Evolutionary conservation across 2,329 filamentous ascomycete genomes (phyloP).

Genomic region (Claviceps purpurea): DNA sequence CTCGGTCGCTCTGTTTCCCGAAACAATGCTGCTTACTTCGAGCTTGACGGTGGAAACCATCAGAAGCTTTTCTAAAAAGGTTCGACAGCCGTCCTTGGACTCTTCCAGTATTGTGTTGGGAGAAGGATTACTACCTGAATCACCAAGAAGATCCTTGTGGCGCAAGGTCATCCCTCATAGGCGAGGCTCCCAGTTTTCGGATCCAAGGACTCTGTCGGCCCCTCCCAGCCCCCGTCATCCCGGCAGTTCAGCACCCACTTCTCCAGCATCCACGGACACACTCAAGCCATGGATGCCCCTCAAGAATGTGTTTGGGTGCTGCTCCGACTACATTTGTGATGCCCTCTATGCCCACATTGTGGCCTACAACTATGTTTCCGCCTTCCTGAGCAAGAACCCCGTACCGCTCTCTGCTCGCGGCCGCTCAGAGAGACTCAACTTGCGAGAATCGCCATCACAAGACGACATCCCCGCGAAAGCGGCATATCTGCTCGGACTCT

Average conservation of each 20-base stretch:
- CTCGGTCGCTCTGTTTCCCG: constrained; percentile 42
- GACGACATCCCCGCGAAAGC: constrained; percentile 38
- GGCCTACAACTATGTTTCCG: constrained; percentile 43
- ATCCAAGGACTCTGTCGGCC: background rate
- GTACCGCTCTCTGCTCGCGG: constrained; percentile 6
- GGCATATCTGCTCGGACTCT: constrained; percentile 35
- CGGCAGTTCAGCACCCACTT: constrained; percentile 7
- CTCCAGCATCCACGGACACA: constrained; percentile 8
- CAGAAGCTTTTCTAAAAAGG: constrained; percentile 39
- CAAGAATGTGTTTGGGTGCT: constrained; percentile 37
- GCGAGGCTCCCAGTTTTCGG: constrained; percentile 8
- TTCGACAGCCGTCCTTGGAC: constrained; percentile 27
- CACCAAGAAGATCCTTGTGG: constrained; percentile 21
- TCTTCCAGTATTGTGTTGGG: constrained; percentile 9
- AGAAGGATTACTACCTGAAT: constrained; percentile 7
- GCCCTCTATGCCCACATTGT: constrained; percentile 46
- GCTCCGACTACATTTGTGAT: constrained; percentile 42
- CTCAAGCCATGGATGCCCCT: constrained; percentile 30
- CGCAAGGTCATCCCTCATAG: constrained; percentile 21
- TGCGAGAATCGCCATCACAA: constrained; percentile 14
- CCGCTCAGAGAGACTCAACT: constrained; percentile 7
- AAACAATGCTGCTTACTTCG: constrained; percentile 42
- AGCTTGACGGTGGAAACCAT: constrained; percentile 45
- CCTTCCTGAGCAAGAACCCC: constrained; percentile 16
- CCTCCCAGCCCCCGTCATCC: constrained; percentile 2